Evolutionary conservation across 768 basidiomycete genomes (phyloP), one percentile per base, ranked within the genome.

Genomic region (Termitomyces sp.): DNA sequence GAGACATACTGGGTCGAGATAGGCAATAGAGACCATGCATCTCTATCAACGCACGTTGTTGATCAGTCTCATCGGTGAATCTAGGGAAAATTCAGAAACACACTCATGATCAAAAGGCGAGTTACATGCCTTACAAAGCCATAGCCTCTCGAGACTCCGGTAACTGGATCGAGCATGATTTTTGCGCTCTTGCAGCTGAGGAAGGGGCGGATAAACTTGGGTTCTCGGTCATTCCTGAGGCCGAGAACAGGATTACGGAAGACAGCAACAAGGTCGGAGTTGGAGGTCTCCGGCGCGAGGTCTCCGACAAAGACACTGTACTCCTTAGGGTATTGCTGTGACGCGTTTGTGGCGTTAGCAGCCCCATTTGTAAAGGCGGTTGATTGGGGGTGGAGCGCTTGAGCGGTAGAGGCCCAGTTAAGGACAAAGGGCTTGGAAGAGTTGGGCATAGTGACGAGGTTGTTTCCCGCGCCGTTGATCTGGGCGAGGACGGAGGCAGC

Each of bases 251-350:
- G 92, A 70, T 94, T 92, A 66, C 92, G 87, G 73, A 94, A 92
- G 63, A 94, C 88, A 26, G 90, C 90, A 51, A 96, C 92, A n/a
- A 96, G 77, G 70, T 97, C 94, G n/a, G 90, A 90, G 72, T 96
- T 94, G 64, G 91, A 92, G 6, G 92, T 92, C 72, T 94, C 93
- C 10, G 93, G 89, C 3, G 92, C 92, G 45, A 97, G 80, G 72
- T 97, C 94, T 45, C 94, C 94, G 3, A 96, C 94, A 65, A 97
- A 97, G 55, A 97, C 92, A 71, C 90, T 92, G 69, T 89, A 95
- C 73, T 96, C 94, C 70, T 87, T 92, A 36, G 84, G 83, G 61
- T 82, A 88, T 68, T 85, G 86, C 56, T 82, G 81, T 55, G 77
- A 75, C 8, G 72, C 52, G 40, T 73, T 66, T 54, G 75, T 60